phyloP scores from a whole-genome alignment of 1,284 basidiomycete species.

The Irpex sp. region DNA sequence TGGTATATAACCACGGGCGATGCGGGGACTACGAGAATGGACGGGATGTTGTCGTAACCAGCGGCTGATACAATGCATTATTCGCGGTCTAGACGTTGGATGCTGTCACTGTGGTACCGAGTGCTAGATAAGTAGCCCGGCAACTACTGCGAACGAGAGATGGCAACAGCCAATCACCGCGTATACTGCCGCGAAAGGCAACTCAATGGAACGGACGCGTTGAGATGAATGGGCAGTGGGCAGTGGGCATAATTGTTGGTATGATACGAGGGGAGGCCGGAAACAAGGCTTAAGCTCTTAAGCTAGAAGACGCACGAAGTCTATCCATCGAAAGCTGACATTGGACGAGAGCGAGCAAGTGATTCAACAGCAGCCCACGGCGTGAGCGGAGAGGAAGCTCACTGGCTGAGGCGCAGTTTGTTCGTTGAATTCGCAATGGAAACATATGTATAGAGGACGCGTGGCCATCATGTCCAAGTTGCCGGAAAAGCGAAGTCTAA shows the following conservation, averaged over 20 bases:
- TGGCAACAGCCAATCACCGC: neutral
- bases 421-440: neutral
- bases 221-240: neutral
- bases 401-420: neutral
- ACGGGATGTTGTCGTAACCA: neutral
- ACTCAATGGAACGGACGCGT: neutral
- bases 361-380: too few relatives aligned
- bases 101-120: neutral
- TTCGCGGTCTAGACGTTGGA: neutral
- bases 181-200: neutral
- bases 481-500: neutral
- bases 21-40: neutral
- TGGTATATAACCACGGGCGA: neutral
- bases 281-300: neutral
- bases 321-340: too few relatives aligned
- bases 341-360: too few relatives aligned
- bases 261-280: neutral
- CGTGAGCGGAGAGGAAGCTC: too few relatives aligned
- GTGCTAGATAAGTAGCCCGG: neutral
- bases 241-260: neutral
- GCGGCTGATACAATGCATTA: neutral
- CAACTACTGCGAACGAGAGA: neutral
- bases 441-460: neutral
- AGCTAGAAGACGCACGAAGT: neutral
- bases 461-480: neutral